phyloP scores from a whole-genome alignment of 768 basidiomycete genomes.

The Podaxis rugospora region DNA sequence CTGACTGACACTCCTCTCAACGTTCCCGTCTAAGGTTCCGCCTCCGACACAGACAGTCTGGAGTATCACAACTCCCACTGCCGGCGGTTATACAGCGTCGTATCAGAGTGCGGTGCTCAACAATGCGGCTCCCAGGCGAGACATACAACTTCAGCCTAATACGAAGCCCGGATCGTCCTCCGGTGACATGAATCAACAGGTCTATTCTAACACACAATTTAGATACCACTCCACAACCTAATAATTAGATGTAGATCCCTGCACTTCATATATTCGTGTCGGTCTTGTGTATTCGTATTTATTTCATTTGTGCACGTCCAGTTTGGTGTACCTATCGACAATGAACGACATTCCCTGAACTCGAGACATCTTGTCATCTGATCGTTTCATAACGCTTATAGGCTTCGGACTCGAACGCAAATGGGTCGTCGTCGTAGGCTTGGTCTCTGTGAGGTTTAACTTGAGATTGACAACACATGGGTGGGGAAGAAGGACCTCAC shows the following conservation, averaged over 20 bases:
- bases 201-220: constrained; percentile 24
- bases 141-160: neutral
- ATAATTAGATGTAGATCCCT: neutral
- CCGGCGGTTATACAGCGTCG: constrained; percentile 15
- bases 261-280: neutral
- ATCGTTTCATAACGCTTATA: constrained; percentile 82
- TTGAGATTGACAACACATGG: constrained; percentile 4
- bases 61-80: constrained; percentile 18
- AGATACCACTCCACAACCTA: constrained; percentile 29
- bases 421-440: constrained; percentile 62
- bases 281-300: constrained; percentile 11
- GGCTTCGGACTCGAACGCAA: constrained; percentile 56
- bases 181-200: constrained; percentile 15
- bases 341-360: neutral
- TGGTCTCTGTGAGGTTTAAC: constrained; percentile 29
- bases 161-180: constrained; percentile 1
- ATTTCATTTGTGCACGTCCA: neutral
- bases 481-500: constrained; percentile 35
- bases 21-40: neutral
- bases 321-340: constrained; percentile 2
- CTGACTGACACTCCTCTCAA: neutral
- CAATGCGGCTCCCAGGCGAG: constrained; percentile 5
- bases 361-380: constrained; percentile 37
- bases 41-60: constrained; percentile 18
- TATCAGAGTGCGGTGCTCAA: constrained; percentile 3